phyloP scores from a whole-genome alignment of 1,284 basidiomycete species.

The Cryptococcus sp. region DNA sequence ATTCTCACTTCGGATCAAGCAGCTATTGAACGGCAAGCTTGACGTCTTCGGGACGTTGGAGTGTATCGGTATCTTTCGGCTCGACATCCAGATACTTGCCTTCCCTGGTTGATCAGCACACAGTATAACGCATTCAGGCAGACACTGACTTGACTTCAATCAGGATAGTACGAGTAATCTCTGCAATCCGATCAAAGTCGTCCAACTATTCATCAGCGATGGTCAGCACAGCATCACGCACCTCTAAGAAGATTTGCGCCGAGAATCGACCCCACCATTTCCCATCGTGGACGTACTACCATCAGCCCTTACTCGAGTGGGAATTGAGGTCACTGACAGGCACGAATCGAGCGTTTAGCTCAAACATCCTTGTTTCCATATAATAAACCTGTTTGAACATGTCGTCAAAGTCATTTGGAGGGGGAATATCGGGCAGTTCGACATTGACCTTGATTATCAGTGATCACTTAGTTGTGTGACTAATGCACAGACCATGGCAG shows the following conservation, averaged over 20 bases:
- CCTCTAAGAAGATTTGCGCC: constrained; percentile 70
- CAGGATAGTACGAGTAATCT: background rate
- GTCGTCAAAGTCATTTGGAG: constrained; percentile 18
- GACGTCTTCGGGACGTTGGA: background rate
- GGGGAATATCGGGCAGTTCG: constrained; percentile 36
- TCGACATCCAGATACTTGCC: background rate
- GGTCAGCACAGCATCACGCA: constrained; percentile 38
- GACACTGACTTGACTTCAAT: background rate
- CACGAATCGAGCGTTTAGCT: constrained; percentile 28
- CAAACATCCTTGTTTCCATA: constrained; percentile 31
- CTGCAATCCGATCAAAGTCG: background rate
- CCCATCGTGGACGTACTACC: constrained; percentile 54
- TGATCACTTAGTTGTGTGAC: background rate
- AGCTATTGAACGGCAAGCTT: background rate
- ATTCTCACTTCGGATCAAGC: too few relatives aligned
- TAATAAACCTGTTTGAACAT: constrained; percentile 18
- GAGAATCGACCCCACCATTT: constrained; percentile 68
- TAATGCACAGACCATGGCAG: constrained; percentile 62
- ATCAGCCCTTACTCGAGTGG: constrained; percentile 42
- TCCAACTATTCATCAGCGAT: background rate
- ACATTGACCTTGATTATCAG: constrained; percentile 43
- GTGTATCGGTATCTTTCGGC: background rate
- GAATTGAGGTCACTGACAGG: constrained; percentile 16
- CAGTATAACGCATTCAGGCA: background rate
- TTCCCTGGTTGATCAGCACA: background rate